phyloP scores from a whole-genome alignment of 352 stramenopile species.

The Thraustochytrium striatum region DNA sequence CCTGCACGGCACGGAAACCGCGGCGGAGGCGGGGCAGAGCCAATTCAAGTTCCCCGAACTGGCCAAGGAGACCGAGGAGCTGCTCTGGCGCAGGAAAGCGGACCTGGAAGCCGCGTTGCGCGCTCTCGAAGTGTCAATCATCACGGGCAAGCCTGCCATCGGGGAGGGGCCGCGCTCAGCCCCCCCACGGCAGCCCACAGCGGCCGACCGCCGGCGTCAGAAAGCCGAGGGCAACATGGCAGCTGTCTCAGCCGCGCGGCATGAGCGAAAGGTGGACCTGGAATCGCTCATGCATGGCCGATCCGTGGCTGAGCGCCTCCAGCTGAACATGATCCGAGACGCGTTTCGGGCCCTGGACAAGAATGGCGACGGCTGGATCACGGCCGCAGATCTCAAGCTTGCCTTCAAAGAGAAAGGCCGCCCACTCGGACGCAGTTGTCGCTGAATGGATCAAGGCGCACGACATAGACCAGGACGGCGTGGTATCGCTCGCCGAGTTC shows the following conservation, averaged over 20 bases:
- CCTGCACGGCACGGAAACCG: conserved; percentile 28
- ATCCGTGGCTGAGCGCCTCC: conserved; percentile 43
- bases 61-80: conserved; percentile 47
- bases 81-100: conserved; percentile 54
- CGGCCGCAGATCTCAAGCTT: conserved; percentile 44
- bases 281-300: neutral
- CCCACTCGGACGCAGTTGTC: conserved; percentile 50
- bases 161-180: neutral
- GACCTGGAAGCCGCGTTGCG: conserved; percentile 53
- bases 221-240: neutral
- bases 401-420: conserved; percentile 50
- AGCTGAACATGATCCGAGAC: conserved; percentile 53
- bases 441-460: conserved; percentile 50
- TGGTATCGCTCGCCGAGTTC: conserved; percentile 54
- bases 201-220: too few relatives aligned
- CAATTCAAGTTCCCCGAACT: conserved; percentile 52
- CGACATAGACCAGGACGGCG: conserved; percentile 53
- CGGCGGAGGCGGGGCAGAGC: neutral
- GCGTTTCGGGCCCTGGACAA: conserved; percentile 50
- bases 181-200: neutral
- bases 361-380: conserved; percentile 54
- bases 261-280: neutral
- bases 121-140: conserved; percentile 40
- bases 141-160: conserved; percentile 28
- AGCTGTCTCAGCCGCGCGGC: neutral